phyloP scores from a whole-genome alignment of 176 grass and related monocot species.

The Eremochloa ophiuroides region DNA sequence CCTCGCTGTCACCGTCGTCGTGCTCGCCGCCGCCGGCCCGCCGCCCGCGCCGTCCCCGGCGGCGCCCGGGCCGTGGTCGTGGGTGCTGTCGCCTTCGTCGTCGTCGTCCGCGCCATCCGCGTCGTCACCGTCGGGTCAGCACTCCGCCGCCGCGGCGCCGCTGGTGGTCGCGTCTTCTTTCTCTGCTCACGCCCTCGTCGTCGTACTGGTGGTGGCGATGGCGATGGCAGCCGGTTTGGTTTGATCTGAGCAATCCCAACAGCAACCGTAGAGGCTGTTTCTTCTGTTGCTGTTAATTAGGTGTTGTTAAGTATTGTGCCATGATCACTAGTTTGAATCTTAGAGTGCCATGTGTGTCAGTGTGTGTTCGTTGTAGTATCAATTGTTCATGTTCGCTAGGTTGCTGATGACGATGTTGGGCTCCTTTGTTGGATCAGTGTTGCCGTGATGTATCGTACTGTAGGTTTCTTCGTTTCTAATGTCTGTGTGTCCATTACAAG shows the following conservation, averaged over 20 bases:
- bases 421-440: neutral
- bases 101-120: neutral
- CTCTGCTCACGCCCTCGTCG: neutral
- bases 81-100: neutral
- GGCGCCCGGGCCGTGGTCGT: neutral
- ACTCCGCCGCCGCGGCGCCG: neutral
- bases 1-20: constrained; percentile 45
- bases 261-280: neutral
- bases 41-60: neutral
- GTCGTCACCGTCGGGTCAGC: neutral
- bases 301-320: neutral
- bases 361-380: neutral
- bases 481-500: neutral
- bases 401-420: neutral
- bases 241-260: neutral
- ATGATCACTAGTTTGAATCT: neutral
- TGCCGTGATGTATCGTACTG: neutral
- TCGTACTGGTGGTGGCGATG: neutral
- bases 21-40: too few relatives aligned
- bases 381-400: neutral
- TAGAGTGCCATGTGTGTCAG: neutral
- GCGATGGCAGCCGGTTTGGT: neutral
- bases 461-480: neutral
- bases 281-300: neutral
- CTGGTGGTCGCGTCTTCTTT: neutral